Base-by-base conservation (phyloP, 1,284 basidiomycete genomes). In the Melampsora larici-populina region DNA sequence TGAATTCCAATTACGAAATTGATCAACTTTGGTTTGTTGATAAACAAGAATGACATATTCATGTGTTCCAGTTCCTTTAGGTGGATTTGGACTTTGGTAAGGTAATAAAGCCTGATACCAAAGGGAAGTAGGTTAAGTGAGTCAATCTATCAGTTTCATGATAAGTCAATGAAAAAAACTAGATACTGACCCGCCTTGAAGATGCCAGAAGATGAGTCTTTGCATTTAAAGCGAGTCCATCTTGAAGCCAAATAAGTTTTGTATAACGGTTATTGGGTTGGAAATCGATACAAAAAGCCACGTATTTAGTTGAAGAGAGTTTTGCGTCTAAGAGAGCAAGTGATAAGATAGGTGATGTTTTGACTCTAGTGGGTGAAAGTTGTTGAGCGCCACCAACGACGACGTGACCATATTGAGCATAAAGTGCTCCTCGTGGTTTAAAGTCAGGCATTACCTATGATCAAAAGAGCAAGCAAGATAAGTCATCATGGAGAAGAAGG, bases 321-420 rank as follows among this genome's bases (percentile, higher is more conserved):
- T 63, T 43, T 43, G 6, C 6, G 13, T 43, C 40, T 11, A 43
- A 43, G 40, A 43, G 40, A 43, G 40, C 40, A 9, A 43, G 40
- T 43, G 40, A 43, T 13, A 43, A 13, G 11, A 43, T 43, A 43
- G 40, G 40, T 43, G 40, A 13, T 43, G 6, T 43, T 7, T 43
- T 43, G 7, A 43, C 40, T 43, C 1, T 1, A 33, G 70, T 13
- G 24, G 70, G 72, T 9, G 63, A 55, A 43, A 74, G 46, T 55
- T 74, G 72, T 33, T 74, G 72, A 13, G 72, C 72, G 11, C 72
- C 72, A 31, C 72, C 72, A 55, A 74, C 51, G 29, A 66, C 49
- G 17, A 74, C 33, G 26, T 74, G n/a, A 24, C 49, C 63, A n/a
- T 74, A 74, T 40, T 49, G 63, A 33, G 65, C 72, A 9, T 43